Base-by-base conservation (phyloP, 1,284 basidiomycete genomes). In the Filobasidium uniguttulatum region DNA sequence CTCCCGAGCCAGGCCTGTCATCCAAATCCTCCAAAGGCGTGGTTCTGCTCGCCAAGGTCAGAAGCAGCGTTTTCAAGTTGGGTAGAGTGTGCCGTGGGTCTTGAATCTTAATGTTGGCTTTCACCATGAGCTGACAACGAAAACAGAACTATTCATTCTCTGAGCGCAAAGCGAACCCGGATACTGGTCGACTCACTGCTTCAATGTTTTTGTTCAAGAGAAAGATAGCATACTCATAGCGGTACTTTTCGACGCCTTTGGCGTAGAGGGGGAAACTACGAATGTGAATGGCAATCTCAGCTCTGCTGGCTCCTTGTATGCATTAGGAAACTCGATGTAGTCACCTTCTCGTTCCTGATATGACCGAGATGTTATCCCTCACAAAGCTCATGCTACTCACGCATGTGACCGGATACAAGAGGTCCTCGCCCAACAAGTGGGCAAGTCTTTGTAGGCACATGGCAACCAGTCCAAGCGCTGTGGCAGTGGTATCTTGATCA, bases 141-240 rank as follows among this genome's bases (percentile, higher is more conserved):
- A 19, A 25, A 51, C 14, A 10, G 14, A 28, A 19, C 12, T n/a
- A 17, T 9, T 48, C 36, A 34, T 29, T 25, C 5, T 15, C 5
- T 23, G 12, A 20, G 5, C 38, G 3, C 22, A 22, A 19, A 5
- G 8, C 28, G 3, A 5, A 17, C 25, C 15, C 7, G 40, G 12
- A 3, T 1, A 40, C 48, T 25, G 48, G 37, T 7, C 46, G 12
- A 62, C 78, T 59, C 59, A 90, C 88, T 76, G 89, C 75, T 71
- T 98, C 93, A 56, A 98, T 89, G 65, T 99, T 76, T 71, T 98
- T 99, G 73, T 98, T 98, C 33, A 98, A 73, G 43, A 98, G 70
- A 65, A 94, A 98, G 3, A 97, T 90, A 8, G 83, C 94, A 69
- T 98, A 99, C 65, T 98, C 93, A 66, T 94, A 99, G 25, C 94